Conservation (phyloP, 2,329 filamentous ascomycete species). For the Fusarium sp. region DNA sequence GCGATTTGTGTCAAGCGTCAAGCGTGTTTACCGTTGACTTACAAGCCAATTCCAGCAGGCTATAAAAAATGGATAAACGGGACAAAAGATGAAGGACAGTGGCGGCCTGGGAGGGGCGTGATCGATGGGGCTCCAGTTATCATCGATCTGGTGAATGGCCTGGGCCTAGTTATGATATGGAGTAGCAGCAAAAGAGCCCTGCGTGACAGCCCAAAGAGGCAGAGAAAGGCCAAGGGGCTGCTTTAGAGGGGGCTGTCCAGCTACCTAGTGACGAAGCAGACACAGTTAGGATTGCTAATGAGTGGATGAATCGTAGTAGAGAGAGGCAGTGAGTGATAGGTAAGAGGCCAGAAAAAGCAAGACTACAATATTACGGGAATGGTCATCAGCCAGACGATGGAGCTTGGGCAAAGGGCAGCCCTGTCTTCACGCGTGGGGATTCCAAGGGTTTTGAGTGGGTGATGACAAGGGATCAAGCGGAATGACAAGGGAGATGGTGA, state of each 20-base stretch:
- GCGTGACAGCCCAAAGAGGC: no score
- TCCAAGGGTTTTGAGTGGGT: slow-evolving; percentile 35
- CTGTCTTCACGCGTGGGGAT: slow-evolving; percentile 37
- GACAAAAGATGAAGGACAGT: background rate
- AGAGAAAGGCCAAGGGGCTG: no score
- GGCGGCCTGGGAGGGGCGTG: slow-evolving; percentile 23
- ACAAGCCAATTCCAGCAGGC: slow-evolving; percentile 10
- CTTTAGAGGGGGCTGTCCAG: no score
- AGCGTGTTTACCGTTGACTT: slow-evolving; percentile 9
- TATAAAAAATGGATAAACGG: slow-evolving; percentile 13
- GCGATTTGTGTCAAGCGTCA: no score
- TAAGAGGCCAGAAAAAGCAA: slow-evolving; percentile 26
- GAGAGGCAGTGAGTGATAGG: slow-evolving; percentile 15
- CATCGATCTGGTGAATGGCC: slow-evolving; percentile 19
- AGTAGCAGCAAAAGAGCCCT: slow-evolving; percentile 13
- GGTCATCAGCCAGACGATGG: slow-evolving; percentile 6
- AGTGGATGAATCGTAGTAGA: slow-evolving; percentile 9
- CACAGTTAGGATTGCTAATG: background rate
- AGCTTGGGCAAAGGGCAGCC: slow-evolving; percentile 13
- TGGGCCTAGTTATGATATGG: slow-evolving; percentile 26
- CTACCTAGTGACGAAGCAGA: no score
- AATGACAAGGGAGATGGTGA: slow-evolving; percentile 34
- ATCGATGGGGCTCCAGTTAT: slow-evolving; percentile 28
- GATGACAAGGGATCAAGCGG: slow-evolving; percentile 30
- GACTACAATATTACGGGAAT: slow-evolving; percentile 27